Evolutionary conservation across 805 yeast species (phyloP).

Genomic region (Ogataea nakhonphanomensis): DNA sequence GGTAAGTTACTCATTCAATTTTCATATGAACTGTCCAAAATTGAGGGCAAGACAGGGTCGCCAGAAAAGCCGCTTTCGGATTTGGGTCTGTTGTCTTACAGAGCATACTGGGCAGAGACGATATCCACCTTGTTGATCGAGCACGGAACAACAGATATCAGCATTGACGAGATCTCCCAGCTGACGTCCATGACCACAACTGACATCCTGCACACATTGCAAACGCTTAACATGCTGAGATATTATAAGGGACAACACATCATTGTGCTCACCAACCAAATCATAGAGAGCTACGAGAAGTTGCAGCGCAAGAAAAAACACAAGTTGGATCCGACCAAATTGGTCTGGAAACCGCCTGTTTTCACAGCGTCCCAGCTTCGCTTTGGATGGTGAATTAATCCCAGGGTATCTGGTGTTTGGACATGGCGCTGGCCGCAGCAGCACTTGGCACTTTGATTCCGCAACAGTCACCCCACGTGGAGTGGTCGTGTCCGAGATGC

Average conservation of each 20-base stretch:
- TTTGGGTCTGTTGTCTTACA: conserved; percentile 85
- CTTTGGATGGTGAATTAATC: conserved; percentile 86
- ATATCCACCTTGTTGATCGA: conserved; percentile 72
- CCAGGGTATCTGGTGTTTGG: conserved; percentile 56
- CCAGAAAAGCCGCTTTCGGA: conserved; percentile 98
- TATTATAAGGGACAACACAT: conserved; percentile 95
- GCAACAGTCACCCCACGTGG: conserved; percentile 96
- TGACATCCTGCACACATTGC: conserved; percentile 89
- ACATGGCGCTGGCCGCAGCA: conserved; percentile 74
- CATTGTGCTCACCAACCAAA: conserved; percentile 80
- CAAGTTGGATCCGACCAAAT: conserved; percentile 63
- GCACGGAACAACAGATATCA: conserved; percentile 46
- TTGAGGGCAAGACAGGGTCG: conserved; percentile 88
- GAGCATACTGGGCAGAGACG: conserved; percentile 96
- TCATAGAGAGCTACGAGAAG: conserved; percentile 71
- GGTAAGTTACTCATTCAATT: conserved; percentile 91
- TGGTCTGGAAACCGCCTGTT: conserved; percentile 94
- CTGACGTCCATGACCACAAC: conserved; percentile 94
- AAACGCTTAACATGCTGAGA: conserved; percentile 82
- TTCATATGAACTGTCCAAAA: conserved; percentile 84
- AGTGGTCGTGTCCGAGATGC: conserved; percentile 34
- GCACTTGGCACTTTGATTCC: conserved; percentile 97
- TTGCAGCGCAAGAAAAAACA: conserved; percentile 64
- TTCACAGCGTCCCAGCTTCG: conserved; percentile 93
- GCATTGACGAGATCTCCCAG: conserved; percentile 84